Conservation (phyloP, 2,329 filamentous ascomycete genomes). For the Ceratocystiopsis minuta region DNA sequence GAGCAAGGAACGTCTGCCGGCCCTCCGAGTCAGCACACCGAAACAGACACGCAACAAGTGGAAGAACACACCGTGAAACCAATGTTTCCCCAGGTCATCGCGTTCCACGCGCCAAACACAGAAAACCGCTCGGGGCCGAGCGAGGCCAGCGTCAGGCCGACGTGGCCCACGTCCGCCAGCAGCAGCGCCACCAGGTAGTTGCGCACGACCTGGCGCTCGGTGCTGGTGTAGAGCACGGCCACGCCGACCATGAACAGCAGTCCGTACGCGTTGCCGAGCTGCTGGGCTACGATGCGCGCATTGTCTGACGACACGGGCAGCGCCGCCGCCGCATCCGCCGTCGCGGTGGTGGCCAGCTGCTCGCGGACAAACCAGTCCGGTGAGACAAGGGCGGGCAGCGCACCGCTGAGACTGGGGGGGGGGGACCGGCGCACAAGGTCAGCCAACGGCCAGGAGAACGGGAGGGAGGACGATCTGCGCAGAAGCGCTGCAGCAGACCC, state of each 20-base stretch:
- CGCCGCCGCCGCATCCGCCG: slow-evolving; percentile 17
- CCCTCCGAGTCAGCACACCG: background rate
- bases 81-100: slow-evolving; percentile 57
- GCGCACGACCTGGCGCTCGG: slow-evolving; percentile 45
- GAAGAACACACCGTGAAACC: slow-evolving; percentile 35
- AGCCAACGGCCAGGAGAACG: background rate
- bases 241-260: slow-evolving; percentile 46
- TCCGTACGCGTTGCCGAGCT: slow-evolving; percentile 54
- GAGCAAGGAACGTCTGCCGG: slow-evolving; percentile 34
- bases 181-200: slow-evolving; percentile 49
- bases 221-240: slow-evolving; percentile 44
- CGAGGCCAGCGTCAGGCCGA: slow-evolving; percentile 40
- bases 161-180: slow-evolving; percentile 49
- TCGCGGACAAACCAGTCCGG: slow-evolving; percentile 45
- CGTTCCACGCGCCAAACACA: slow-evolving; percentile 44
- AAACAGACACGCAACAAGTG: background rate
- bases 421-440: background rate
- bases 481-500: no score
- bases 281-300: slow-evolving; percentile 40
- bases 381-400: slow-evolving; percentile 34
- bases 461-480: background rate
- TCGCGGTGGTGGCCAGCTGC: slow-evolving; percentile 35
- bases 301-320: slow-evolving; percentile 18
- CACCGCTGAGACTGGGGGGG: slow-evolving; percentile 36
- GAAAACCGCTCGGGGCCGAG: slow-evolving; percentile 37